phyloP scores from a whole-genome alignment of 2,329 filamentous ascomycete species.

The Aspergillus pseudonomiae region DNA sequence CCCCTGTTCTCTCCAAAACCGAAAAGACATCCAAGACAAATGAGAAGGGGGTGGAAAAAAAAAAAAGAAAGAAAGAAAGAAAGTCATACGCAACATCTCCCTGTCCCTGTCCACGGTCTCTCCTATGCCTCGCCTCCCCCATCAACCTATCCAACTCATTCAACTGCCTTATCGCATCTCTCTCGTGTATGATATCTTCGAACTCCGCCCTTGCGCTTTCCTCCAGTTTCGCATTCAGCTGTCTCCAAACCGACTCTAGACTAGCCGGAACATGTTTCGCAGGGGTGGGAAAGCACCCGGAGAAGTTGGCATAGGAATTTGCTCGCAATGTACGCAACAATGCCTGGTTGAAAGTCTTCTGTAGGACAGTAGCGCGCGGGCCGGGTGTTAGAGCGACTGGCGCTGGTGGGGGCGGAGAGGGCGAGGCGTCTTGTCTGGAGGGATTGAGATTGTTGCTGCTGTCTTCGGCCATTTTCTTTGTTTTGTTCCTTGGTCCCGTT shows the following conservation, averaged over 20 bases:
- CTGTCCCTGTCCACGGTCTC: slow-evolving; percentile 45
- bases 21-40: background rate
- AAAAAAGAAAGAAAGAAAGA: background rate
- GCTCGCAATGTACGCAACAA: slow-evolving; percentile 63
- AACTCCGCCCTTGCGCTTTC: slow-evolving; percentile 62
- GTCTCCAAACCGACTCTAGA: slow-evolving; percentile 59
- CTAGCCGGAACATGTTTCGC: slow-evolving; percentile 59
- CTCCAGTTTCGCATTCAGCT: slow-evolving; percentile 62
- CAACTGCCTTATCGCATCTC: slow-evolving; percentile 59
- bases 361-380: slow-evolving; percentile 61
- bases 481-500: background rate
- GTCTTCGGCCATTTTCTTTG: slow-evolving; percentile 25
- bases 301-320: slow-evolving; percentile 64
- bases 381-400: slow-evolving; percentile 60
- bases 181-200: slow-evolving; percentile 60
- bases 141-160: slow-evolving; percentile 65
- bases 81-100: slow-evolving; percentile 51
- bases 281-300: slow-evolving; percentile 65
- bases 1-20: too few relatives aligned
- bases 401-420: slow-evolving; percentile 57
- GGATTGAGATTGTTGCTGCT: slow-evolving; percentile 14
- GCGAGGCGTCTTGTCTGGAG: slow-evolving; percentile 36
- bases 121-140: slow-evolving; percentile 59
- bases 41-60: background rate
- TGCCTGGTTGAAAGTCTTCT: slow-evolving; percentile 63